Evolutionary conservation across 257 asterid genomes (phyloP), one percentile per base, ranked within the genome.

Genomic region (Solanum chmielewskii): DNA sequence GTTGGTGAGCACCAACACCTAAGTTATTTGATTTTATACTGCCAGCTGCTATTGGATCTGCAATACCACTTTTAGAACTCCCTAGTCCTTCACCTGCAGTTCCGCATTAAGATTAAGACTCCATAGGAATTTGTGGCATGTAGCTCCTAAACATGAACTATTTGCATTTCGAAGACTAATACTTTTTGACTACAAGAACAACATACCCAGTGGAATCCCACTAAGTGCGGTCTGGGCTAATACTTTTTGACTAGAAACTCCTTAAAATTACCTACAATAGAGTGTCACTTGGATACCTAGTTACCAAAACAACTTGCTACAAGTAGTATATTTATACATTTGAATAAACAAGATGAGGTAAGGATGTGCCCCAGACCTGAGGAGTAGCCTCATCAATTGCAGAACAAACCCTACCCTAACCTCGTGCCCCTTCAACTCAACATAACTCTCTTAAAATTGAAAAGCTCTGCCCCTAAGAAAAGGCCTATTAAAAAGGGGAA

Each of bases 1-100:
- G 99, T 60, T 94, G 93, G 2, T 90, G 93, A 47, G 98, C 99
- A 71, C 98, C 99, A 85, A 96, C 98, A 47, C 98, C 99, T 91
- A 96, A 89, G 94, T 96, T 86, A 90, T 96, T 93, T 84, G 92
- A 90, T 86, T 95, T 96, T 75, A 96, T 95, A 77, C 89, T 96
- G 76, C 98, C 97, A 6, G 99, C 98, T 90, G 91, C 88, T 29
- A 96, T 95, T 15, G 99, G 99, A 87, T 93, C 94, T 42, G 98
- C 93, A 77, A 96, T 96, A 56, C 99, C 99, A 84, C 94, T 93
- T 88, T 88, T 92, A 39, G 99, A 94, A 92, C 98, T 95, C 41
- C 99, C 99, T 88, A 96, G 93, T 66, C 98, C 98, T 92, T 95
- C 97, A 45, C 99, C 97, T 96, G 93, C 88, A 90, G 31, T 86